Conservation (phyloP, 2,329 filamentous ascomycete genomes). For the Monosporascus cannonballus region DNA sequence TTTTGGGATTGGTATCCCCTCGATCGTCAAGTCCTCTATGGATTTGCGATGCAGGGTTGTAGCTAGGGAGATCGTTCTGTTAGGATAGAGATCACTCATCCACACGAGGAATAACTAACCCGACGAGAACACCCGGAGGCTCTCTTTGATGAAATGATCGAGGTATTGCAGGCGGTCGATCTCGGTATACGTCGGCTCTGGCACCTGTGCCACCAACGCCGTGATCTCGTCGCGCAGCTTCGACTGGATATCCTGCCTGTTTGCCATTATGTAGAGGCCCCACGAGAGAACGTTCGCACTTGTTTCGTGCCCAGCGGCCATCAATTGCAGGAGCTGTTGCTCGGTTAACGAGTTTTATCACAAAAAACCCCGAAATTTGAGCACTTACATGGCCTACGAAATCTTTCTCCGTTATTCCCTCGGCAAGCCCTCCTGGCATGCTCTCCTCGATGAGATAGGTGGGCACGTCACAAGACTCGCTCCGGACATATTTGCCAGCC, state of each 20-base stretch:
- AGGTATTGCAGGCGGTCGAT: conserved; percentile 27
- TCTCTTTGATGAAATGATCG: conserved; percentile 32
- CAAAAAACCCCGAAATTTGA: background rate
- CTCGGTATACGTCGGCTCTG: conserved; percentile 15
- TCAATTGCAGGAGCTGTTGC: conserved; percentile 26
- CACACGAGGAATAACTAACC: background rate
- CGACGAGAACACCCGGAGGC: conserved; percentile 27
- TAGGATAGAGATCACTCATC: conserved; percentile 3
- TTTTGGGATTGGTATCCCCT: conserved; percentile 26
- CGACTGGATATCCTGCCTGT: conserved; percentile 24
- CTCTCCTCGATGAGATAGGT: conserved; percentile 6
- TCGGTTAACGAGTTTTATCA: too few relatives aligned
- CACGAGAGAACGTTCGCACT: conserved; percentile 28
- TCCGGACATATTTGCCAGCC: background rate
- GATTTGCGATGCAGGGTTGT: conserved; percentile 24
- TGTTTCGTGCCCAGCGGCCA: conserved; percentile 31
- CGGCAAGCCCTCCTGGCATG: conserved; percentile 1
- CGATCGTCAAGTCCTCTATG: conserved; percentile 22
- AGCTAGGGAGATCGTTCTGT: background rate
- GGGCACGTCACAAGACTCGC: conserved; percentile 3
- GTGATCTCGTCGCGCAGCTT: conserved; percentile 27
- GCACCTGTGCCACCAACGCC: conserved; percentile 12
- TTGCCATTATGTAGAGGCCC: conserved; percentile 25
- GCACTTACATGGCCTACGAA: conserved; percentile 16
- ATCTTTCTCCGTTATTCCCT: conserved; percentile 21